Evolutionary conservation across 108 stramenopile species (phyloP).

Genomic region (Pseudonitzschia multiseries): DNA sequence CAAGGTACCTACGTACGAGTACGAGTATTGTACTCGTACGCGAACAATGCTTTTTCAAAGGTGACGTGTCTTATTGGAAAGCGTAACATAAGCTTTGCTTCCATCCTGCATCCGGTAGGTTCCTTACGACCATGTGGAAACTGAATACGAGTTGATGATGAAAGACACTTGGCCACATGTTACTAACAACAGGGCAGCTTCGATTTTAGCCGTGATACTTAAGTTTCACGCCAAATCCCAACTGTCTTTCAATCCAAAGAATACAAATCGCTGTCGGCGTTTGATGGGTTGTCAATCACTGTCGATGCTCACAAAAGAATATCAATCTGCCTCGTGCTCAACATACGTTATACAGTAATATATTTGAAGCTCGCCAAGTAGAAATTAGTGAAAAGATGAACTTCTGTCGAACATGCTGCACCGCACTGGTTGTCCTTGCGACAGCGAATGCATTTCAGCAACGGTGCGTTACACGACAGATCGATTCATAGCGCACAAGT

Average conservation of each 20-base stretch:
- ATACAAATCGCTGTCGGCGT: neutral
- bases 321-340: too few species aligned
- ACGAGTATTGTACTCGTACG: too few species aligned
- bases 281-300: too few species aligned
- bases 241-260: neutral
- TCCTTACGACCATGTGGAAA: neutral
- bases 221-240: neutral
- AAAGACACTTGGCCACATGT: slow-evolving; percentile 29
- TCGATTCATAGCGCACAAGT: too few species aligned
- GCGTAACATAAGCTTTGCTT: neutral
- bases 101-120: neutral
- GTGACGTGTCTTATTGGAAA: slow-evolving; percentile 4
- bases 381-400: neutral
- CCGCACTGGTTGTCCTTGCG: neutral
- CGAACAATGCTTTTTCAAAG: neutral
- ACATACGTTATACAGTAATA: too few species aligned
- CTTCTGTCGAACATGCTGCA: slow-evolving; percentile 3
- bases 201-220: neutral
- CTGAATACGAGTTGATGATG: slow-evolving; percentile 31
- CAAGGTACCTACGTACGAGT: too few species aligned
- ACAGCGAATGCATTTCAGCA: slow-evolving; percentile 18
- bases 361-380: too few species aligned
- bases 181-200: neutral
- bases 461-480: slow-evolving; percentile 6
- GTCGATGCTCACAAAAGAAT: too few species aligned